Conservation (phyloP, 2,329 filamentous ascomycete genomes). For the Amesomyces nigricolor region DNA sequence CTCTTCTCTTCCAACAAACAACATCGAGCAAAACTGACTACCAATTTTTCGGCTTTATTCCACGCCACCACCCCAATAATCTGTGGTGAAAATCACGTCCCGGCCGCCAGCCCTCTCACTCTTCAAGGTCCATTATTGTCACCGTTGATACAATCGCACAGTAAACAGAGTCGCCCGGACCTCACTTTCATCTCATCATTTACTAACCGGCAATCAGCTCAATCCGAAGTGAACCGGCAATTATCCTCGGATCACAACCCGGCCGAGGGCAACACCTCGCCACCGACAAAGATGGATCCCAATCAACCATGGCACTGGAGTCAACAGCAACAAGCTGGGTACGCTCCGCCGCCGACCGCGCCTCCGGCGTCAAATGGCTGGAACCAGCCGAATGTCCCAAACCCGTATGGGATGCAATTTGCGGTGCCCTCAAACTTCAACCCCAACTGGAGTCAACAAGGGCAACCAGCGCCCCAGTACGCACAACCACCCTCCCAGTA, state of each 20-base stretch:
- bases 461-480: neutral
- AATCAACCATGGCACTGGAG: constrained; percentile 5
- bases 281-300: neutral
- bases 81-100: no score
- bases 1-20: no score
- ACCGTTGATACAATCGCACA: no score
- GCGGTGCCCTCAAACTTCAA: neutral
- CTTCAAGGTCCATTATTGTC: no score
- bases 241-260: neutral
- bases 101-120: no score
- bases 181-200: no score
- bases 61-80: no score
- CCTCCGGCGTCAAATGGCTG: neutral
- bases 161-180: no score
- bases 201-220: no score
- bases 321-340: neutral
- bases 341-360: neutral
- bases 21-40: no score
- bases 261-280: neutral
- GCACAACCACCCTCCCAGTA: neutral
- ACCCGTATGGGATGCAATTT: constrained; percentile 5
- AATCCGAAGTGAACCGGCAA: no score
- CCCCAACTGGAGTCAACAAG: neutral
- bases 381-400: neutral
- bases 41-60: no score